These are phyloP conservation scores for Bruguiera parviflora DNA, from an alignment of 345 rosid genomes.

Conservation along the genomic window DNA sequence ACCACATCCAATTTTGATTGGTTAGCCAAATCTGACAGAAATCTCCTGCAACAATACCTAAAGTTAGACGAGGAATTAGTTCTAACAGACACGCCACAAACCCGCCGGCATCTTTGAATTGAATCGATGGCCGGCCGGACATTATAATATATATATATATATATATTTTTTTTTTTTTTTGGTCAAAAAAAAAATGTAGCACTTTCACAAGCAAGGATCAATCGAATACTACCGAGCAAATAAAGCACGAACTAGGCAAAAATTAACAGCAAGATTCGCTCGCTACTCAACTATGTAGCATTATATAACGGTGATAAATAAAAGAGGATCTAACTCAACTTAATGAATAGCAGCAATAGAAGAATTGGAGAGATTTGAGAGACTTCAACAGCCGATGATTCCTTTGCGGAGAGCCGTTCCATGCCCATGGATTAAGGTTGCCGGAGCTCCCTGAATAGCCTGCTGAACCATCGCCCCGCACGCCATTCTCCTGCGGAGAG, in stretches of 20 bases:
- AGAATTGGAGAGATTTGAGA: neutral
- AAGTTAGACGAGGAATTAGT: neutral
- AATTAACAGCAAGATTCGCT: too few relatives aligned
- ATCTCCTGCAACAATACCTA: constrained; percentile 51
- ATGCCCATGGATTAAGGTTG: constrained; percentile 77
- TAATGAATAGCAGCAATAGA: neutral
- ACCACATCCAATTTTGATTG: constrained; percentile 64
- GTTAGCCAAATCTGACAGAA: constrained; percentile 67
- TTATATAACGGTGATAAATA: too few relatives aligned
- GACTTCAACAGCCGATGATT: constrained; percentile 69
- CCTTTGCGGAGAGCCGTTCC: constrained; percentile 96
- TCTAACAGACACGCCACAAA: constrained; percentile 44
- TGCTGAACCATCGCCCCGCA: constrained; percentile 54
- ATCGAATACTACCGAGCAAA: too few relatives aligned
- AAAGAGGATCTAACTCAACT: too few relatives aligned
- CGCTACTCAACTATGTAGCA: too few relatives aligned
- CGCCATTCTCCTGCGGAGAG: neutral
- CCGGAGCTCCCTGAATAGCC: constrained; percentile 54
- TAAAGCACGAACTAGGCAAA: too few relatives aligned
- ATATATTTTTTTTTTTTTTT: too few relatives aligned
- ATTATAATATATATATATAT: too few relatives aligned
- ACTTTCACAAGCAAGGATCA: too few relatives aligned
- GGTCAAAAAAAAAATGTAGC: too few relatives aligned
- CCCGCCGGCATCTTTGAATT: constrained; percentile 93
- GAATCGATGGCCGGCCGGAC: constrained; percentile 1